Conservation (phyloP, 225 moss, liverwort and hornwort species). For the Polytrichum commune region DNA sequence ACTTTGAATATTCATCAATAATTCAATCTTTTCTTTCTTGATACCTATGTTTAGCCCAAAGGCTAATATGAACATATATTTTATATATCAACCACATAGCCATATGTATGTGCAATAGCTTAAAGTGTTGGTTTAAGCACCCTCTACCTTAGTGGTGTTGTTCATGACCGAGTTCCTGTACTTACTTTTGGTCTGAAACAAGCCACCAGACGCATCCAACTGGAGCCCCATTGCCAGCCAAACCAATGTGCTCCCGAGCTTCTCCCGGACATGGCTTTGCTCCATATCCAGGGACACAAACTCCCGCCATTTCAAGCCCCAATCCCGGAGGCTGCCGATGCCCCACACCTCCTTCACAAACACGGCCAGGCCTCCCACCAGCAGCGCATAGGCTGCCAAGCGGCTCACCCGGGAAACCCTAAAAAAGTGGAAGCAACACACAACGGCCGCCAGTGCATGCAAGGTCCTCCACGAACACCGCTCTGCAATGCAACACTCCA, state of each 20-base stretch:
- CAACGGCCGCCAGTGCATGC: conserved; percentile 33
- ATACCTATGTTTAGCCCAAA: too few species aligned
- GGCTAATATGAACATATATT: too few species aligned
- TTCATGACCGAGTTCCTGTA: too few species aligned
- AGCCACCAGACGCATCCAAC: conserved; percentile 20
- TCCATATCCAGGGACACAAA: conserved; percentile 46
- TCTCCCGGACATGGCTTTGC: conserved; percentile 41
- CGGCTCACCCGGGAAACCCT: conserved; percentile 32
- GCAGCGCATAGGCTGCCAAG: conserved; percentile 22
- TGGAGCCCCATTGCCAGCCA: conserved; percentile 45
- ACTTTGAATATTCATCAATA: too few species aligned
- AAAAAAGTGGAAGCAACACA: conserved; percentile 50
- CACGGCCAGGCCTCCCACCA: conserved; percentile 22
- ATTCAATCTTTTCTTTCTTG: too few species aligned
- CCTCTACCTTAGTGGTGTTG: too few species aligned
- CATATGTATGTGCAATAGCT: too few species aligned
- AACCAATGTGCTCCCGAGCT: conserved; percentile 48
- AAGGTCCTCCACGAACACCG: conserved; percentile 50
- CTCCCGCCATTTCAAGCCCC: conserved; percentile 37
- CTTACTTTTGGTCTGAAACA: conserved; percentile 14
- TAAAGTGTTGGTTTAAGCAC: too few species aligned
- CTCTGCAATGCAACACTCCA: conserved; percentile 6
- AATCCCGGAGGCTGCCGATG: not conserved
- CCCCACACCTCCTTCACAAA: conserved; percentile 33
- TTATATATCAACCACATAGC: too few species aligned